These are phyloP conservation scores for Austroboletus festivus DNA, from an alignment of 768 basidiomycete species.

Conservation along the genomic window DNA sequence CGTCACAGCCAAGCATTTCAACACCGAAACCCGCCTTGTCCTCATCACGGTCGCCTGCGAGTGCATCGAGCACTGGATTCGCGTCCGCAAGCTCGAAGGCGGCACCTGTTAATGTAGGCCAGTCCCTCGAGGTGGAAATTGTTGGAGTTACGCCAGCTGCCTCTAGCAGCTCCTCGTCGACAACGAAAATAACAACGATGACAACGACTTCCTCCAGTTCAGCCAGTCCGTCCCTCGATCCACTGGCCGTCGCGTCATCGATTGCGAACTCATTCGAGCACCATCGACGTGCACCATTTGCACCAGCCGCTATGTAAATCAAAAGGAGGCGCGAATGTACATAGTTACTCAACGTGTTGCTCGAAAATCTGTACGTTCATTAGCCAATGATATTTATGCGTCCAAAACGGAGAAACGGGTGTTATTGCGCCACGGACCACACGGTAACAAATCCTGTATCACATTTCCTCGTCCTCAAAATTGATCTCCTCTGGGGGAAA, in stretches of 20 bases:
- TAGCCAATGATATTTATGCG: no score
- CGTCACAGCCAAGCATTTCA: background rate
- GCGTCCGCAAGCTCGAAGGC: background rate
- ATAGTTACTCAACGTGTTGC: no score
- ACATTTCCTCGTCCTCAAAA: constrained; percentile 78
- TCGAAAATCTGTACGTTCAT: no score
- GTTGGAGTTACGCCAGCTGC: constrained; percentile 10
- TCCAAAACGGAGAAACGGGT: no score
- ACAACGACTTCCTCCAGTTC: background rate
- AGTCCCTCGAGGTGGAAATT: constrained; percentile 23
- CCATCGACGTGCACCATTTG: background rate
- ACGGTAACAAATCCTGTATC: constrained; percentile 6
- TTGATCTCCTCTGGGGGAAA: constrained; percentile 81
- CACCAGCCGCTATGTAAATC: background rate
- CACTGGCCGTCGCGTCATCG: constrained; percentile 20
- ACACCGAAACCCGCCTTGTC: background rate
- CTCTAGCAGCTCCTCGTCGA: background rate
- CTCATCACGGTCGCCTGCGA: constrained; percentile 3
- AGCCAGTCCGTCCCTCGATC: background rate
- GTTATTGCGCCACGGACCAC: no score
- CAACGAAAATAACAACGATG: background rate
- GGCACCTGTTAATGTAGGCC: background rate
- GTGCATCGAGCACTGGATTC: background rate
- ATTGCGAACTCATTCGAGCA: constrained; percentile 9
- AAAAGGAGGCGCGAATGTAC: no score